These are phyloP conservation scores for Saturnispora gosingensis DNA, from an alignment of 805 yeast species.

Conservation along the genomic window DNA sequence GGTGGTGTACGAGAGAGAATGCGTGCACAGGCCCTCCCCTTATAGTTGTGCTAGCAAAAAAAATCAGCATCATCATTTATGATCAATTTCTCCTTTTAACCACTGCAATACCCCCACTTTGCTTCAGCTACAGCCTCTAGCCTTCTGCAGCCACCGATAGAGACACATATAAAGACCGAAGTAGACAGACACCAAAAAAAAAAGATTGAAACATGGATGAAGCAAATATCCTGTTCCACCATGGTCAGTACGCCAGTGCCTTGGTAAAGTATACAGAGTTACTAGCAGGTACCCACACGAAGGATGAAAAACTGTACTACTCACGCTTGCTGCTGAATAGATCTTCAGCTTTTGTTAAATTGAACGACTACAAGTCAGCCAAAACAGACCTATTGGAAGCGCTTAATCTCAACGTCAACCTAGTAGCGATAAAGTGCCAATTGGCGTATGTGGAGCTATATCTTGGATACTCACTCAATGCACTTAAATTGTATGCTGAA, in stretches of 20 bases:
- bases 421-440: not conserved
- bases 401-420: not conserved
- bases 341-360: not conserved
- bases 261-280: not conserved
- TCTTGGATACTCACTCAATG: not conserved
- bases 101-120: not conserved
- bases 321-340: not conserved
- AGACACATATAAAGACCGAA: not conserved
- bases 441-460: slow-evolving; percentile 1
- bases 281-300: not conserved
- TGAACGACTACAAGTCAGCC: slow-evolving; percentile 3
- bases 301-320: not conserved
- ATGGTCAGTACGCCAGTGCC: not conserved
- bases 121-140: not conserved
- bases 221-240: not conserved
- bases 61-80: not conserved
- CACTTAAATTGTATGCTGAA: not conserved
- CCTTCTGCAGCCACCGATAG: not conserved
- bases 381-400: not conserved
- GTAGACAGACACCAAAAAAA: not conserved
- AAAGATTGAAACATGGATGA: not conserved
- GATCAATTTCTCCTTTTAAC: not conserved
- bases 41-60: not conserved
- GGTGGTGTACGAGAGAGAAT: not conserved
- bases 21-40: not conserved